Base-by-base conservation (phyloP, 805 yeast genomes). In the Metschnikowia kunwiensis region DNA sequence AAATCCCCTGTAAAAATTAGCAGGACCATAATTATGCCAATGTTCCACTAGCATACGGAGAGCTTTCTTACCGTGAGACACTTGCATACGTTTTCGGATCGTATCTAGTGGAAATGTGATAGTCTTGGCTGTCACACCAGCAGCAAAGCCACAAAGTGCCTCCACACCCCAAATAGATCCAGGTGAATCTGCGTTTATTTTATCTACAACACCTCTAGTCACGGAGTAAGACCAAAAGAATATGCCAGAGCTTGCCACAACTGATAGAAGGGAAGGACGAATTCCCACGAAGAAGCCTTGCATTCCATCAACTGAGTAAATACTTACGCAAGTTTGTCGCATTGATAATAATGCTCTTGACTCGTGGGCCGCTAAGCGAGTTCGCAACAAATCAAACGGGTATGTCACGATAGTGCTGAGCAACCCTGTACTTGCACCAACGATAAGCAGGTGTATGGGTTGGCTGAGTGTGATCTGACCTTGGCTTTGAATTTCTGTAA, bases 341-440 rank as follows among this genome's bases (percentile, higher is more conserved):
- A 70, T 60, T n/a, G 75, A 68, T n/a, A 60, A 46, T 26, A 74
- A 65, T 7, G 55, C 38, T 27, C 44, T 56, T 2, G 43, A 36
- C 18, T 62, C 61, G 51, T 79, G 79, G 3, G 89, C 91, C 1
- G 87, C 95, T 32, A 88, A 71, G 35, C 95, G 67, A 0, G 98
- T 93, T 34, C 98, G 63, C 27, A 93, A 60, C n/a, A 87, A 70
- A 57, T 93, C 98, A 50, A 86, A 79, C 1, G 98, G 98, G 55
- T 93, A 93, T 2, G 97, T 84, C 1, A 66, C 55, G 0, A 75
- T 31, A 0, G 96, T 86, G 19, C 95, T 86, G 0, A 76, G 50
- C 15, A 80, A 62, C 0, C 98, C 98, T 0, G 96, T 80, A 1
- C 78, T 54, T 0, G 84, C 75, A 0, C 98, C 98, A 5, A 85